Evolutionary conservation across 2,329 filamentous ascomycete genomes (phyloP).

Genomic region (Pestalotiopsis sp.): DNA sequence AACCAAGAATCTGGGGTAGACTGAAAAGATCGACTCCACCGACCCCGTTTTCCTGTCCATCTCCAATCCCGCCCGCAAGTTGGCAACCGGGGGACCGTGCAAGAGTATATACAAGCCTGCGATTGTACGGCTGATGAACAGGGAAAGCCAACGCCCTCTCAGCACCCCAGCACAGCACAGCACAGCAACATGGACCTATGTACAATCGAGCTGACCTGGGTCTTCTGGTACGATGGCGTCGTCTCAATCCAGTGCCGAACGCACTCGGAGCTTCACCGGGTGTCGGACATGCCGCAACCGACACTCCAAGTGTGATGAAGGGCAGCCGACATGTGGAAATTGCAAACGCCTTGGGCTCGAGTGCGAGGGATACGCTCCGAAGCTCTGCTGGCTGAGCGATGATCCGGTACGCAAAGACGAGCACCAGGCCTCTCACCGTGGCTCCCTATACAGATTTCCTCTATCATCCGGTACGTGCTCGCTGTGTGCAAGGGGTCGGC

Average conservation of each 20-base stretch:
- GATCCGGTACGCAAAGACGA: slow-evolving; percentile 14
- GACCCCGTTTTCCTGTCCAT: background rate
- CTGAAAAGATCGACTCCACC: background rate
- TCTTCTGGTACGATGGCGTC: background rate
- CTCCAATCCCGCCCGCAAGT: background rate
- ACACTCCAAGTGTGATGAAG: slow-evolving; percentile 46
- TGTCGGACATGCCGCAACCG: slow-evolving; percentile 36
- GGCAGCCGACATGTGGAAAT: slow-evolving; percentile 36
- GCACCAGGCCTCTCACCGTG: slow-evolving; percentile 18
- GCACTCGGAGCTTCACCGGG: slow-evolving; percentile 30
- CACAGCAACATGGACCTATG: background rate
- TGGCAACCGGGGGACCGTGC: background rate
- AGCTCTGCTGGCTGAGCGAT: slow-evolving; percentile 30
- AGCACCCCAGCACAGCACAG: background rate
- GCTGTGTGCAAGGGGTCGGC: background rate
- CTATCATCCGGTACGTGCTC: slow-evolving; percentile 33
- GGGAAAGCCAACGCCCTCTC: slow-evolving; percentile 1
- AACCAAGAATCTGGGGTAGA: background rate
- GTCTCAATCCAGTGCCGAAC: background rate
- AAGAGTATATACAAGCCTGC: background rate
- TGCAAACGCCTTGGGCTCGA: slow-evolving; percentile 34
- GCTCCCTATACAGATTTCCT: slow-evolving; percentile 38
- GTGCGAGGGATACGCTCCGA: slow-evolving; percentile 41
- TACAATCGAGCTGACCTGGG: background rate
- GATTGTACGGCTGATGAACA: background rate